These are phyloP conservation scores for Trypanosoma vivax DNA, from an alignment of 208 protist genomes.

Conservation along the genomic window DNA sequence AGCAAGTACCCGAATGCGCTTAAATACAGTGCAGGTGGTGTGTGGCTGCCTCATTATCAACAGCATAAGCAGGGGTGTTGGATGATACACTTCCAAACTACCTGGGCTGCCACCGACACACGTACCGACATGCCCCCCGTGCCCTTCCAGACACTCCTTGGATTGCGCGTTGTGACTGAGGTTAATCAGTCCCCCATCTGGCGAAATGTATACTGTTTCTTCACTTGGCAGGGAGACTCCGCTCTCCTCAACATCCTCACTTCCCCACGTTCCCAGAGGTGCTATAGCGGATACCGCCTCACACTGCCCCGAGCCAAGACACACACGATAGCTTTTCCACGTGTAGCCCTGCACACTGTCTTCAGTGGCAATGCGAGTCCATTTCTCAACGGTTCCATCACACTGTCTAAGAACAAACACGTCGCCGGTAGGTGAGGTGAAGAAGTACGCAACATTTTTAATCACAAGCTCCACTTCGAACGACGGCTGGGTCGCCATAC, in stretches of 20 bases:
- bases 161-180: neutral
- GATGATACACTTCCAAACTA: constrained; percentile 7
- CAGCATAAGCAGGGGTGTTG: constrained; percentile 6
- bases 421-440: constrained; percentile 40
- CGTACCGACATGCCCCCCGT: neutral
- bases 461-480: constrained; percentile 51
- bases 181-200: constrained; percentile 11
- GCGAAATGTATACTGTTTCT: constrained; percentile 10
- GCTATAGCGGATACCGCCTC: constrained; percentile 10
- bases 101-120: neutral
- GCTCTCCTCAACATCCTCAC: neutral
- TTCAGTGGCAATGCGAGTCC: constrained; percentile 4
- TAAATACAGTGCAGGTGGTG: neutral
- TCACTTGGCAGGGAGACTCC: neutral
- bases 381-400: constrained; percentile 13
- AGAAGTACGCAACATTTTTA: constrained; percentile 41
- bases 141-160: neutral
- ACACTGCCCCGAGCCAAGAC: neutral
- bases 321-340: neutral
- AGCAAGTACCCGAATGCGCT: constrained; percentile 2
- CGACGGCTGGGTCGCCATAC: constrained; percentile 9
- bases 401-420: constrained; percentile 28
- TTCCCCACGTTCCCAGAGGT: neutral
- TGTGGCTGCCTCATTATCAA: constrained; percentile 4
- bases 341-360: neutral